Base-by-base conservation (phyloP, 805 yeast species). In the Candida tammaniensis region DNA sequence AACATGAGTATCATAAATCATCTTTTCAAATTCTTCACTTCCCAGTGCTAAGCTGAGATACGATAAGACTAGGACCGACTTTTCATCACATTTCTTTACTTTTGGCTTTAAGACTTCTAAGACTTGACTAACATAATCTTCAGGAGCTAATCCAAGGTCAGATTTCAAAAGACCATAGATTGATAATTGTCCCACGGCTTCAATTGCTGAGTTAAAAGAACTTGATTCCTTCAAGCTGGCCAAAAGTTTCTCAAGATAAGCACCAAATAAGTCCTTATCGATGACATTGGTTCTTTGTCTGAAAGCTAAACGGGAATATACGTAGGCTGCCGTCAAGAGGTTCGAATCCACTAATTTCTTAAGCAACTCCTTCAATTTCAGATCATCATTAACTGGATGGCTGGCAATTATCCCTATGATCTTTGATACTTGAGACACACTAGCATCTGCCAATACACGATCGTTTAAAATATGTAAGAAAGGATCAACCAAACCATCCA, bases 31-130 rank as follows among this genome's bases (percentile, higher is more conserved):
- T 6, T 37, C 33, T 10, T 42, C 35, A 2, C 33, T 18, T 1
- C 18, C 21, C 9, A 35, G 32, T 1, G 62, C 51, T 24, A 85
- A 51, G 0, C 83, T 64, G 2, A 86, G 43, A 36, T 70, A 63
- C 0, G 87, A 75, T 52, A 81, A 68, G 0, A 83, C 61, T 24
- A 76, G 50, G 4, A 77, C 68, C 0, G 88, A 73, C 19, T 54
- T 61, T 42, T 86, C 95, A 42, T 80, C 79, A 31, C 67, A 62
- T 43, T 72, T 75, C 42, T 76, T 72, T 5, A 76, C 75, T 27
- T 64, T 62, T 0, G 67, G 57, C 25, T 55, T 51, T 7, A 75
- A 49, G 0, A 46, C 30, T 0, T 44, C 43, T 4, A 64, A 39
- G 1, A 48, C 44, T 4, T 44, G 34, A 1, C 35, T 39, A 3